Conservation (phyloP, 2,329 filamentous ascomycete species). For the Scedosporium minutisporum region DNA sequence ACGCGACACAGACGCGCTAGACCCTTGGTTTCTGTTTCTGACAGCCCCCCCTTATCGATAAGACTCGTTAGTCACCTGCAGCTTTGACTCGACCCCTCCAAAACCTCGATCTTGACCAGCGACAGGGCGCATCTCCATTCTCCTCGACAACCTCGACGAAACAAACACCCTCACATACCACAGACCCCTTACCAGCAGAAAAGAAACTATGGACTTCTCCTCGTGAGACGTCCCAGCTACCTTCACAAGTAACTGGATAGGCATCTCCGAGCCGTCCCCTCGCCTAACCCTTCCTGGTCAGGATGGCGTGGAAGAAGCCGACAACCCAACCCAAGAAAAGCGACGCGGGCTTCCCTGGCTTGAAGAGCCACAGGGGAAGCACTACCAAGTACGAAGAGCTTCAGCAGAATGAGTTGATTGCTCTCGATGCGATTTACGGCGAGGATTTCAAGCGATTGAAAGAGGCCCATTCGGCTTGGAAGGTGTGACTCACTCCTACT, state of each 20-base stretch:
- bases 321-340: constrained; percentile 30
- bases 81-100: not conserved
- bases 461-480: constrained; percentile 69
- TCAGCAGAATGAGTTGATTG: constrained; percentile 81
- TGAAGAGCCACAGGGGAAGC: constrained; percentile 33
- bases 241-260: not conserved
- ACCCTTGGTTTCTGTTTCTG: too few relatives aligned
- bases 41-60: not conserved
- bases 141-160: not conserved
- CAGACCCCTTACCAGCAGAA: not conserved
- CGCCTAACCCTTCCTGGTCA: not conserved
- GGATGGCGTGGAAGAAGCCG: constrained; percentile 46
- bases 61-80: not conserved
- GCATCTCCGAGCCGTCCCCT: not conserved
- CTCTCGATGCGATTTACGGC: constrained; percentile 76
- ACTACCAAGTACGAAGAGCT: constrained; percentile 66
- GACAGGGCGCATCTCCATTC: not conserved
- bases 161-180: not conserved
- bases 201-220: constrained; percentile 6
- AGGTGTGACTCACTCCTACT: constrained; percentile 41
- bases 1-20: not conserved
- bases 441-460: constrained; percentile 76
- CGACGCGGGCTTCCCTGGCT: constrained; percentile 42
- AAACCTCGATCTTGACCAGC: not conserved
- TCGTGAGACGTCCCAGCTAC: constrained; percentile 7